Base-by-base conservation (phyloP, 371 early-diverging fungal genomes). In the Entomophthora muscae region DNA sequence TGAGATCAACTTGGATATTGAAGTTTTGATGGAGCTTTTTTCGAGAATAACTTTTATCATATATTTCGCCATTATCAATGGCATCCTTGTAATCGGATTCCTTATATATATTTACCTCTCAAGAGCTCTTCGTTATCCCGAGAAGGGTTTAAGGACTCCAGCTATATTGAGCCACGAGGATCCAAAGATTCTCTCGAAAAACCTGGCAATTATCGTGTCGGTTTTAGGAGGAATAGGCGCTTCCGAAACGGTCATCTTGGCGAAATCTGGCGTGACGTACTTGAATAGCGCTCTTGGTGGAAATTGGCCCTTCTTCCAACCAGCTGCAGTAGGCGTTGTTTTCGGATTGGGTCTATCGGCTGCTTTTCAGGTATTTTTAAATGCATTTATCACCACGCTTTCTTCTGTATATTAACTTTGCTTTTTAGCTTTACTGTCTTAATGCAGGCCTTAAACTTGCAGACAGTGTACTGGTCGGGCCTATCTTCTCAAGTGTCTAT, bases 401-500 rank as follows among this genome's bases (percentile, higher is more conserved):
- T n/a, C n/a, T n/a, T n/a, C n/a, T n/a, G n/a, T n/a, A n/a, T n/a
- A n/a, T n/a, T n/a, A n/a, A n/a, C n/a, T n/a, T n/a, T n/a, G n/a
- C n/a, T n/a, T n/a, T n/a, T 12, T 68, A 81, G 80, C 78, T 84
- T 30, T 83, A 81, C 64, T 85, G 85, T 61, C 68, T 85, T 27
- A 85, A 83, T 68, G 77, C 78, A 12, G 85, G 78, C 10, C 67
- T 85, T 0, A 83, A 82, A 63, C 63, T 82, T 10, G 81, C 80
- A 30, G 73, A 79, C 30, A 79, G 83, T 2, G 85, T 85, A 0
- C 75, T 83, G 24, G 83, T 83, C 1, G 83, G 83, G 0, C 85
- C 85, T n/a, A 77, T 80, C 0, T 85, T 85, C 63, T 83, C 81
- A 65, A 82, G 83, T 42, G 78, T 79, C 23, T 85, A 83, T 63